Evolutionary conservation across 2,329 filamentous ascomycete genomes (phyloP), one percentile per base, ranked within the genome.

Genomic region (Alternaria ventricosa): DNA sequence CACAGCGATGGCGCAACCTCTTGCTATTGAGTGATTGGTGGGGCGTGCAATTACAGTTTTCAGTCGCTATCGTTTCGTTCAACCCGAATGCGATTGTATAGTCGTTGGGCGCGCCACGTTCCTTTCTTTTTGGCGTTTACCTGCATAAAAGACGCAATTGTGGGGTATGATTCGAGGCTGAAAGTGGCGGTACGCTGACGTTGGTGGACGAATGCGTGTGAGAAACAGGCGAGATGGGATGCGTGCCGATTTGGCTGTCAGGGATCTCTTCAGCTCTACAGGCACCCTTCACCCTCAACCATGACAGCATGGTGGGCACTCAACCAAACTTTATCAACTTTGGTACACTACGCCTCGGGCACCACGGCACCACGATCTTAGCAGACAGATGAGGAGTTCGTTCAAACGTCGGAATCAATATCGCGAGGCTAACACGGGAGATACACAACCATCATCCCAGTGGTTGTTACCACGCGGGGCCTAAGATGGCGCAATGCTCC

Each of bases 401-500:
- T 30, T 36, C 41, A 53, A 55, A 60, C 41, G 51, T 67, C 64
- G 66, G 67, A 57, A 44, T 61, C 64, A 67, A 63, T 50, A 64
- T 64, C 18, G 67, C 67, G 67, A 62, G 45, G 56, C 57, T 63
- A 20, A 55, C 13, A 46, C 51, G 58, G 46, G 41, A 60, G 13
- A 57, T 55, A 45, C 53, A 30, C 57, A 44, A 28, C 51, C 53
- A 60, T 46, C 33, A 22, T 61, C 53, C 62, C 57, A 23, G 49
- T 25, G 30, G 30, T 25, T 11, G 13, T 36, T 33, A 60, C 61
- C 55, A 65, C 51, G 61, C 49, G n/a, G 28, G 36, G 30, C 49
- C 62, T 50, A 65, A 64, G 51, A 65, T 63, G 62, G 59, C 56
- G 59, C 54, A 60, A 65, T 65, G 59, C 49, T 67, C 65, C 65